Conservation (phyloP, 2,329 filamentous ascomycete genomes). For the Colletotrichum sp. region DNA sequence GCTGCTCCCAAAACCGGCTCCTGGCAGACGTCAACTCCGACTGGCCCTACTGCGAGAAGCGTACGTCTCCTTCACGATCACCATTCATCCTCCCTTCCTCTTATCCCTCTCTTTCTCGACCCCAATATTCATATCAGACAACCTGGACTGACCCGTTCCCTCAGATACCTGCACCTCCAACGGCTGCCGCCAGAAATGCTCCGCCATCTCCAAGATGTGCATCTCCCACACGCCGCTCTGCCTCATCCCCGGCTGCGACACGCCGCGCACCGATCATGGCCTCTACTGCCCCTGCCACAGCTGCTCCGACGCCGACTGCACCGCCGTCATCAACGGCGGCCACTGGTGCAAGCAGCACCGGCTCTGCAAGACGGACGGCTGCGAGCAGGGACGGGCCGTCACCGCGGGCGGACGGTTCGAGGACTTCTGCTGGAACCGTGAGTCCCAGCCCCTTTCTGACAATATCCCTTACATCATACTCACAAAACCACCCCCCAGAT, state of each 20-base stretch:
- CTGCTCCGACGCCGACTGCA: slow-evolving; percentile 18
- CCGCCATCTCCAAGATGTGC: slow-evolving; percentile 12
- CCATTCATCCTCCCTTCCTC: neutral
- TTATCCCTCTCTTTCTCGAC: neutral
- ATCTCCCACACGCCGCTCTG: slow-evolving; percentile 19
- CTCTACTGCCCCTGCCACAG: slow-evolving; percentile 21
- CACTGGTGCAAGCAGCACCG: slow-evolving; percentile 23
- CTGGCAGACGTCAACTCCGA: slow-evolving; percentile 8
- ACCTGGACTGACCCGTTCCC: rapidly evolving
- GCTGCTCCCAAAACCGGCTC: slow-evolving; percentile 7
- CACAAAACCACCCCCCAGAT: neutral
- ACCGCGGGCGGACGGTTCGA: neutral
- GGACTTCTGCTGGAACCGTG: slow-evolving; percentile 17
- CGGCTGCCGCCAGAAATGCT: slow-evolving; percentile 19
- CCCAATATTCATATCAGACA: neutral
- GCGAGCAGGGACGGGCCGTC: neutral
- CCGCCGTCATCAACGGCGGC: slow-evolving; percentile 17
- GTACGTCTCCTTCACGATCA: neutral
- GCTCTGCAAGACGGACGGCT: slow-evolving; percentile 21
- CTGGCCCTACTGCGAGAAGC: slow-evolving; percentile 23
- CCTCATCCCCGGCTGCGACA: slow-evolving; percentile 18
- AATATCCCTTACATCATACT: neutral
- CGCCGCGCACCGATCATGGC: slow-evolving; percentile 4
- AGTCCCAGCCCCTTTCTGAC: neutral
- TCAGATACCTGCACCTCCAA: slow-evolving; percentile 23